These are phyloP conservation scores for Emergomyces orientalis DNA, from an alignment of 2,329 filamentous ascomycete species.

Conservation along the genomic window DNA sequence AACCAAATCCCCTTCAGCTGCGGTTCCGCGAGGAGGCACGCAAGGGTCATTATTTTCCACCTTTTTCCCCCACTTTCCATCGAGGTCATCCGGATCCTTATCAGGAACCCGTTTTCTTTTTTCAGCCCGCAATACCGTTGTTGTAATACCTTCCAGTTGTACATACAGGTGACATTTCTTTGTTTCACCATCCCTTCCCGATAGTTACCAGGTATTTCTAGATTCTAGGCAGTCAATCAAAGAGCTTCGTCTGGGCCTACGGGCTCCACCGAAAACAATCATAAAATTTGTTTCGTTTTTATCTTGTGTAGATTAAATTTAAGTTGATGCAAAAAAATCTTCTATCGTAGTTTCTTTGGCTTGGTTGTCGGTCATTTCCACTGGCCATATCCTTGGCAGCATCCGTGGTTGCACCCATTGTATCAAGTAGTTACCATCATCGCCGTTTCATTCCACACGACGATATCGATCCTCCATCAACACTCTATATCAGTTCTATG, in stretches of 20 bases:
- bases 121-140: not conserved
- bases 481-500: conserved; percentile 36
- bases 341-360: not conserved
- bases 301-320: not conserved
- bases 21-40: not conserved
- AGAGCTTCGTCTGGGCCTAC: conserved; percentile 8
- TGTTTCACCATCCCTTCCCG: not conserved
- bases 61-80: not conserved
- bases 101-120: not conserved
- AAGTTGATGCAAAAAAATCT: conserved; percentile 21
- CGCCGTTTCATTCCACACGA: too few species aligned
- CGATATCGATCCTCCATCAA: not conserved
- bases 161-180: not conserved
- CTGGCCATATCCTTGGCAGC: too few species aligned
- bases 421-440: too few species aligned
- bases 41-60: not conserved
- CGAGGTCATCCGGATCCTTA: not conserved
- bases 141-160: not conserved
- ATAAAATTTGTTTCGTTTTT: not conserved
- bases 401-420: not conserved
- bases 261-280: conserved; percentile 5
- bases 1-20: not conserved
- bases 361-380: too few species aligned
- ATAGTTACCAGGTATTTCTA: conserved; percentile 5
- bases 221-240: conserved; percentile 10